Evolutionary conservation across 495 filamentous ascomycete species (phyloP).

Genomic region (Hypoxylon perforatum): DNA sequence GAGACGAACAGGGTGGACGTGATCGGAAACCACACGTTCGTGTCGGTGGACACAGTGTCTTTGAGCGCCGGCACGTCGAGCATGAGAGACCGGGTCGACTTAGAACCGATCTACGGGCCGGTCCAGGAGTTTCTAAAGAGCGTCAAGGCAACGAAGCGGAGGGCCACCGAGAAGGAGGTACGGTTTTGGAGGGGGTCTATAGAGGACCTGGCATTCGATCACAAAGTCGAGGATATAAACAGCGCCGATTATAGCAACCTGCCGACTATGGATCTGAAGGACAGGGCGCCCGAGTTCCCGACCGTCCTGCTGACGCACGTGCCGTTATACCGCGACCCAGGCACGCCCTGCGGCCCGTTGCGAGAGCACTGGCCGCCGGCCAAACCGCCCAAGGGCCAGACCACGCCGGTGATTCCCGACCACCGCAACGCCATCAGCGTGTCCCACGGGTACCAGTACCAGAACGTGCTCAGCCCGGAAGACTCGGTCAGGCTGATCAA

Average conservation of each 20-base stretch:
- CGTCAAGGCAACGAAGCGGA: constrained; percentile 62
- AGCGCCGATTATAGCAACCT: constrained; percentile 52
- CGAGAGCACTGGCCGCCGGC: constrained; percentile 83
- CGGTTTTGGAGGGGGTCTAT: constrained; percentile 60
- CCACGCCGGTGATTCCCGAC: constrained; percentile 69
- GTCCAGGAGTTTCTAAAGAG: constrained; percentile 79
- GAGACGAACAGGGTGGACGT: constrained; percentile 87
- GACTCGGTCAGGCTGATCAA: constrained; percentile 79
- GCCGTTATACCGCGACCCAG: constrained; percentile 81
- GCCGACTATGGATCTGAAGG: constrained; percentile 54
- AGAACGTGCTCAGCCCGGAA: constrained; percentile 84
- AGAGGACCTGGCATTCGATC: constrained; percentile 60
- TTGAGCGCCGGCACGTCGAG: constrained; percentile 72
- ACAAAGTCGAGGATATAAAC: constrained; percentile 63
- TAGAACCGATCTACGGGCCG: constrained; percentile 75
- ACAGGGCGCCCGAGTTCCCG: constrained; percentile 69
- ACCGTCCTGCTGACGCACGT: constrained; percentile 91
- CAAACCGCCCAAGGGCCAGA: constrained; percentile 65
- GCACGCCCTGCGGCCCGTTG: constrained; percentile 90
- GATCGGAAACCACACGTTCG: constrained; percentile 94
- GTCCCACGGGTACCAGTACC: constrained; percentile 88
- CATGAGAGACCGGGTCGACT: constrained; percentile 58
- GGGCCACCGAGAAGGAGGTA: constrained; percentile 66
- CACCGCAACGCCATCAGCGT: constrained; percentile 81
- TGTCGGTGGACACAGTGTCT: constrained; percentile 89